These are phyloP conservation scores for Ceraceosorus bombacis DNA, from an alignment of 1,284 basidiomycete genomes.

Conservation along the genomic window DNA sequence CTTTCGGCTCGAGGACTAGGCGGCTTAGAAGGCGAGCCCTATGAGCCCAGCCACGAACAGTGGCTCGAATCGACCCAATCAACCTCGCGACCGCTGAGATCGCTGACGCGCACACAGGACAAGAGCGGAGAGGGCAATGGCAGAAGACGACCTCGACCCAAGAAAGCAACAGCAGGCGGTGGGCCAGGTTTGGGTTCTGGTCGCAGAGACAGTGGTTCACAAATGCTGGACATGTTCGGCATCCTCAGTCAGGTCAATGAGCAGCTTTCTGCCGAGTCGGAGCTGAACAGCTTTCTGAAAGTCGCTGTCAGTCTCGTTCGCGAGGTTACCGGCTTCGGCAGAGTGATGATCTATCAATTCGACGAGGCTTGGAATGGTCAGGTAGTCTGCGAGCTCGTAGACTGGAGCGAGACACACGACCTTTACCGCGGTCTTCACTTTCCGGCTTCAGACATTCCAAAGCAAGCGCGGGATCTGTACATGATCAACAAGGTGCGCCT, in stretches of 20 bases:
- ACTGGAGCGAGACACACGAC: slow-evolving; percentile 72
- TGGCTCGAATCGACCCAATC: slow-evolving; percentile 69
- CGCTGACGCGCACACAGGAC: slow-evolving; percentile 57
- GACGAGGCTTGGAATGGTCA: slow-evolving; percentile 61
- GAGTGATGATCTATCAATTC: slow-evolving; percentile 81
- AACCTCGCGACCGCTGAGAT: slow-evolving; percentile 64
- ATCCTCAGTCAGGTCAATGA: slow-evolving; percentile 78
- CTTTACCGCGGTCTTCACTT: slow-evolving; percentile 70
- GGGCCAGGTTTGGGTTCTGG: slow-evolving; percentile 9
- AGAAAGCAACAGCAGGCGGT: slow-evolving; percentile 17
- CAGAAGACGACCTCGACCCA: slow-evolving; percentile 9
- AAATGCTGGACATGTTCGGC: slow-evolving; percentile 40
- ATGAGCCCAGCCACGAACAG: slow-evolving; percentile 48
- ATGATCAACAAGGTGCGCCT: slow-evolving; percentile 68
- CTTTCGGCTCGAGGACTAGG: neutral
- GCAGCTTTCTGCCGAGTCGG: slow-evolving; percentile 64
- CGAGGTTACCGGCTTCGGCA: slow-evolving; percentile 55
- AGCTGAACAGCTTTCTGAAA: slow-evolving; percentile 67
- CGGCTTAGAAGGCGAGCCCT: slow-evolving; percentile 30
- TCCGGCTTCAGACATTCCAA: slow-evolving; percentile 57
- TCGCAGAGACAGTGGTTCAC: slow-evolving; percentile 18
- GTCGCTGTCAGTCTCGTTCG: slow-evolving; percentile 72
- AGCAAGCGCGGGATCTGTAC: slow-evolving; percentile 57
- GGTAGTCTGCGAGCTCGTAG: slow-evolving; percentile 74
- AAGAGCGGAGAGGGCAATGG: slow-evolving; percentile 9